Evolutionary conservation across 768 basidiomycete species (phyloP).

Genomic region (Hygrophorus russula): DNA sequence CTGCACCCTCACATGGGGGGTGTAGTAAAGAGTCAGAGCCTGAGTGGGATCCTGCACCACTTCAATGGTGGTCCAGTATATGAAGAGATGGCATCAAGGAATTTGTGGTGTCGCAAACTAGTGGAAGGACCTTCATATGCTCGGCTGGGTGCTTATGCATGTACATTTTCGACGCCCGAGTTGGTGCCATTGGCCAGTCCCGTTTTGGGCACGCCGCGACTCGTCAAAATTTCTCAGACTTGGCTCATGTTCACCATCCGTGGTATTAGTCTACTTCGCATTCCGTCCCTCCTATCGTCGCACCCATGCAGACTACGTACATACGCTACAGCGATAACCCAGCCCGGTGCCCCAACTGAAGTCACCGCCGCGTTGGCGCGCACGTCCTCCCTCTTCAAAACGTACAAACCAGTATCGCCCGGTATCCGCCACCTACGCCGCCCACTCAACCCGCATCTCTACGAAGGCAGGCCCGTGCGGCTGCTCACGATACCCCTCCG

Average conservation of each 20-base stretch:
- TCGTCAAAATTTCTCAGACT: neutral
- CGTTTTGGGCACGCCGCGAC: neutral
- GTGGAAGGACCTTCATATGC: no score
- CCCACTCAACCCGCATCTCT: slow-evolving; percentile 76
- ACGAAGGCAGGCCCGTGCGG: slow-evolving; percentile 76
- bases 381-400: slow-evolving; percentile 60
- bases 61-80: no score
- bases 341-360: slow-evolving; percentile 26
- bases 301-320: no score
- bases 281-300: slow-evolving; percentile 6
- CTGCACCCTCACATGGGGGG: no score
- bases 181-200: no score
- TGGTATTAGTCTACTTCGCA: slow-evolving; percentile 26
- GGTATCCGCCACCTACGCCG: slow-evolving; percentile 78
- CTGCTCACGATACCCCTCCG: slow-evolving; percentile 73
- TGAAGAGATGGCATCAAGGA: no score
- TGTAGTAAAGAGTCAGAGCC: no score
- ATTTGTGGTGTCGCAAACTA: no score
- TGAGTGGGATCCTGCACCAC: no score
- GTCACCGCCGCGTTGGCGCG: slow-evolving; percentile 35
- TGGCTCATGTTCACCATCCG: slow-evolving; percentile 31
- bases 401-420: slow-evolving; percentile 82
- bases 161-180: no score
- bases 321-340: slow-evolving; percentile 23
- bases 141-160: no score